Base-by-base conservation (phyloP, 257 asterid genomes). In the Salvia splendens region DNA sequence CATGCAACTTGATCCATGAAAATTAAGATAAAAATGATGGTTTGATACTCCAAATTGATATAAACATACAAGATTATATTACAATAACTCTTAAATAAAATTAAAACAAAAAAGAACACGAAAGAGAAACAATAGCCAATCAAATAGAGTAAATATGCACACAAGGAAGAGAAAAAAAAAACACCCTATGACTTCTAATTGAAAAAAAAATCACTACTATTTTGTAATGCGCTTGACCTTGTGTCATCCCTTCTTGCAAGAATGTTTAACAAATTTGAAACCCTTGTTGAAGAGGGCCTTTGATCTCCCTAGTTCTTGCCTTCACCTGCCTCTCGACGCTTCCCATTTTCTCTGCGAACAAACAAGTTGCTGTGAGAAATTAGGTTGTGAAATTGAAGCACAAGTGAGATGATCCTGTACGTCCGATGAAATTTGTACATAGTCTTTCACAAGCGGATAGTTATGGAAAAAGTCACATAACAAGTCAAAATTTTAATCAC, bases 211-310 rank as follows among this genome's bases (percentile, higher is more conserved):
- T 3, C 5, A 12, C 24, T 20, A 50, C 67, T 54, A 76, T 71
- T 76, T 77, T 12, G 49, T 81, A 3, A 83, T 56, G 16, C 73
- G 74, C 67, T 81, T 89, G 71, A 82, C 65, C 85, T 83, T 86
- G 80, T 67, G 2, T 92, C 92, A 86, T 61, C 89, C 92, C 70
- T 82, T 89, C 81, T 83, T 89, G 85, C 82, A 85, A 41, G 90
- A 78, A 8, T 67, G 43, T 0, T 84, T 80, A 3, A 86, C 87
- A 51, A 63, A 8, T 68, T 53, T 83, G 74, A 79, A 70, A 8
- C 96, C 92, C 38, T 65, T 86, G 83, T 77, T 81, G 81, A 86
- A 80, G 7, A 79, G 1, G 1, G 28, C 1, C 6, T 45, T 77
- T 78, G 45, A 85, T 4, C 33, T 79, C 84, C 20, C 9, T 43